Base-by-base conservation (phyloP, 768 basidiomycete species). In the Galerina sulciceps region DNA sequence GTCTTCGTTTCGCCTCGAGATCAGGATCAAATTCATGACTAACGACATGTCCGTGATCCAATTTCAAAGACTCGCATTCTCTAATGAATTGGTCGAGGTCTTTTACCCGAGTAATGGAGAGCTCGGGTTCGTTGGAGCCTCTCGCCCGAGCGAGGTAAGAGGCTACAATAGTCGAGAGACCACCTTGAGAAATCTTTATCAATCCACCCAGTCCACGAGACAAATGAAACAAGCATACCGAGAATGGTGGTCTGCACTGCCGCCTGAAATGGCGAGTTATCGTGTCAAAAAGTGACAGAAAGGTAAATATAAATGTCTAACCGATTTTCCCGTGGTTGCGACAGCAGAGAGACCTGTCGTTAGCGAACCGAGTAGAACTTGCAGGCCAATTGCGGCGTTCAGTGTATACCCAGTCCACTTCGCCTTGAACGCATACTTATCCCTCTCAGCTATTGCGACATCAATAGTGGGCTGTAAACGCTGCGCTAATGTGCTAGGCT, bases 101-200 rank as follows among this genome's bases (percentile, higher is more conserved):
- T 60, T 86, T 85, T 6, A 76, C 77, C 10, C 84, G 82, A 5
- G 73, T 69, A 22, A 78, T 76, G 0, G 87, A 88, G 17, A 80
- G 48, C 61, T 91, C 87, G 1, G 90, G 90, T 64, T 91, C 90
- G 34, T 83, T 82, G 0, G 88, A 85, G 11, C 89, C 88, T 40
- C 89, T 82, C 17, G 82, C 79, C 8, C 86, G 84, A 3, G 90
- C 90, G 31, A 92, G 76, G 70, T 88, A 91, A 1, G 89, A 87
- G 14, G 90, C 89, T 13, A 87, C 80, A n/a, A 91, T 15, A 0
- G 90, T 92, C 6, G 89, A 71, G 10, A 88, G 60, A 11, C 84
- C 89, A 35, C 90, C 87, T 86, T 20, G 9, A 31, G 8, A 31
- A 1, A 42, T 10, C 10, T 37, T 10, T 2, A n/a, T 49, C 37